phyloP scores from a whole-genome alignment of 768 basidiomycete species.

The Termitomyces sp. region DNA sequence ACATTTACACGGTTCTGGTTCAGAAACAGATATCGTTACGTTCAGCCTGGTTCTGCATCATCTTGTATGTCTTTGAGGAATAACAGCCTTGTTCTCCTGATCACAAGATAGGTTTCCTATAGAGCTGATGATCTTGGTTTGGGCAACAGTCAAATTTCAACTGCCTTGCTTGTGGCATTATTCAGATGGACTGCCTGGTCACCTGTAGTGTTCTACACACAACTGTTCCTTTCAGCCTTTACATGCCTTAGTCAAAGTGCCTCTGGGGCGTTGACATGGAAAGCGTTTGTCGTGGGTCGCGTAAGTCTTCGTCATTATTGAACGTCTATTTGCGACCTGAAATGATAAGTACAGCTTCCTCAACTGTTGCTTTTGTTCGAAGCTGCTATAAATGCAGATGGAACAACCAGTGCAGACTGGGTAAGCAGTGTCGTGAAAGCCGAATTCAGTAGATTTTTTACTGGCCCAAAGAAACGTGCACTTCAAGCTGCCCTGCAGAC shows the following conservation, averaged over 20 bases:
- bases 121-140: slow-evolving; percentile 59
- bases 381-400: slow-evolving; percentile 46
- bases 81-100: slow-evolving; percentile 2
- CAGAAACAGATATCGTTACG: slow-evolving; percentile 60
- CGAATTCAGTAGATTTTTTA: background rate
- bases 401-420: slow-evolving; percentile 49
- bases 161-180: slow-evolving; percentile 47
- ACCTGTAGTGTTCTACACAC: slow-evolving; percentile 59
- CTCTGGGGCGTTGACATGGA: slow-evolving; percentile 46
- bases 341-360: slow-evolving; percentile 46
- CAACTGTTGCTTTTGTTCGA: slow-evolving; percentile 51
- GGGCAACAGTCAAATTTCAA: slow-evolving; percentile 47
- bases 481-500: slow-evolving; percentile 47
- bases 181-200: slow-evolving; percentile 63
- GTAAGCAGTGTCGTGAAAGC: slow-evolving; percentile 24
- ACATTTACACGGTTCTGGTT: slow-evolving; percentile 46
- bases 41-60: slow-evolving; percentile 57
- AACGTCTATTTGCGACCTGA: background rate
- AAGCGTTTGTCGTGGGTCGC: slow-evolving; percentile 64
- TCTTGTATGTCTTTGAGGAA: slow-evolving; percentile 37
- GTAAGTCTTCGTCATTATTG: slow-evolving; percentile 33
- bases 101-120: slow-evolving; percentile 41
- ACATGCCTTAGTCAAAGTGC: slow-evolving; percentile 52
- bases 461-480: slow-evolving; percentile 24
- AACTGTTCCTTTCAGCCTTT: slow-evolving; percentile 58